Base-by-base conservation (phyloP, 306 rosid species). In the Quercus gilva region DNA sequence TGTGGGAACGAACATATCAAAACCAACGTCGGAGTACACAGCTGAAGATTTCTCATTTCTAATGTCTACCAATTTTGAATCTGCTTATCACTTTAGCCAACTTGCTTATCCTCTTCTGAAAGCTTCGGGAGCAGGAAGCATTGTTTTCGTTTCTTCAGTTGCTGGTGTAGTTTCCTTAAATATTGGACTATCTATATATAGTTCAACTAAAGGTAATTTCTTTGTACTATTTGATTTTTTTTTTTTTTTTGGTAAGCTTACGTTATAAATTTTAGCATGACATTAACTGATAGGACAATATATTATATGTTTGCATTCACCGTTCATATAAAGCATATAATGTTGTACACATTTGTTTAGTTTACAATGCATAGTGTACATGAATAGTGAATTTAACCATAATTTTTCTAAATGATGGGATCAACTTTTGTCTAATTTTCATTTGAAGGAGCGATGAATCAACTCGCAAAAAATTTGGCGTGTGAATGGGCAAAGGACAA, bases 401-500 rank as follows among this genome's bases (percentile, higher is more conserved):
- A 37, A 37, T 37, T 37, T 37, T 37, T 9, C 9, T 37, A 37
- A 37, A 45, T 45, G 52, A 12, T 45, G 15, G 0, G 15, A 10
- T 45, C 4, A 4, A 45, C 15, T 45, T 45, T 45, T 11, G 52
- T 12, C 52, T 45, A 45, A 11, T 31, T 67, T 45, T 31, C 75
- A 15, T 43, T 19, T 71, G 77, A 75, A 89, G 90, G 90, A 70
- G 93, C 92, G 73, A 79, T 87, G 1, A 91, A 81, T 45, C 90
- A 87, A 5, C 14, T 87, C 6, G 76, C 92, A 0, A 86, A 74
- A 80, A 77, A 56, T 20, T 72, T 91, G 83, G 91, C 96, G 12
- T 84, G 92, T 41, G 93, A 89, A 19, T 87, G 93, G 96, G 91
- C 91, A 58, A 81, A 83, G 69, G 90, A 91, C 33, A 87, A 91